Conservation (phyloP, 768 basidiomycete genomes). For the Phanerochaete sordida region DNA sequence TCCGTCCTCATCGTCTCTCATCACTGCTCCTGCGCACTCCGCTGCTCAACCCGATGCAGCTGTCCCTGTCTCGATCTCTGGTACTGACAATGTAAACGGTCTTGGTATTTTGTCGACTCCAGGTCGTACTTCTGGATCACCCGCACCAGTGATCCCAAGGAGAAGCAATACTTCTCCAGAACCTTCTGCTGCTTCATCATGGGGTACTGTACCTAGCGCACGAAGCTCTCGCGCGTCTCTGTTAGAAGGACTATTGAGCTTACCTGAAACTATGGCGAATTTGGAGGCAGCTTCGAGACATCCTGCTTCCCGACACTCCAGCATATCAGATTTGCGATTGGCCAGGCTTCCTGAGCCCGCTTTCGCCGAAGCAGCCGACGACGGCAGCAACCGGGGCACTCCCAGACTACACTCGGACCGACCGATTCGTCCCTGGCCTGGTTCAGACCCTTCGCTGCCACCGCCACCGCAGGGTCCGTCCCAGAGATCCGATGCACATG, state of each 20-base stretch:
- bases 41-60: not conserved
- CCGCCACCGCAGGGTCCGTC: not conserved
- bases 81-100: conserved; percentile 4
- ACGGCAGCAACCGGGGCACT: not conserved
- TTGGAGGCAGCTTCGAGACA: not conserved
- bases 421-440: not conserved
- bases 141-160: not conserved
- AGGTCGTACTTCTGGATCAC: not conserved
- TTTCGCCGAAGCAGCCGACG: not conserved
- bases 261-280: not conserved
- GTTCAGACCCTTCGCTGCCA: not conserved
- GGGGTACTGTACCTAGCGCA: conserved; percentile 14
- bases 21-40: not conserved
- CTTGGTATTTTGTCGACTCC: not conserved
- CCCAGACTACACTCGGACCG: conserved; percentile 1
- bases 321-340: conserved; percentile 9
- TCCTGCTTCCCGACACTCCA: conserved; percentile 8
- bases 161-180: not conserved
- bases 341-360: conserved; percentile 1
- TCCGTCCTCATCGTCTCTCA: conserved; percentile 6
- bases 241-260: conserved; percentile 3
- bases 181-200: conserved; percentile 12
- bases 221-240: conserved; percentile 6
- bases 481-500: not conserved
- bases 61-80: no score